Evolutionary conservation across 192 early-diverging fungal genomes (phyloP).

Genomic region (Coemansia sp.): DNA sequence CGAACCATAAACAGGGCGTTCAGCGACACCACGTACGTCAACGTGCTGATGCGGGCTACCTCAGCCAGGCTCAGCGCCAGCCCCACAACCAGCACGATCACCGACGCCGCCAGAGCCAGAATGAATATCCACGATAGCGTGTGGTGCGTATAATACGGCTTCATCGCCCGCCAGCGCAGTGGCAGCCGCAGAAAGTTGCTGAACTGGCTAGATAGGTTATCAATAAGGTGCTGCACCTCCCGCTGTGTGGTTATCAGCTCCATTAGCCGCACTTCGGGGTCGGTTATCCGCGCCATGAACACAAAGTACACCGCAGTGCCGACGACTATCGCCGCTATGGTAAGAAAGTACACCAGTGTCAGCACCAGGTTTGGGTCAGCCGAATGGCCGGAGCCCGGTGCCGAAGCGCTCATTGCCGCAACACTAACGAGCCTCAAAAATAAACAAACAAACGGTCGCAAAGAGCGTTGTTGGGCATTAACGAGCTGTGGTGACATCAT

Average conservation of each 20-base stretch:
- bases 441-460: background rate
- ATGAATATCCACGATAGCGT: conserved; percentile 51
- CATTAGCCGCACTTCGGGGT: conserved; percentile 52
- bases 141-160: conserved; percentile 50
- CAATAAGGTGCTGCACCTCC: conserved; percentile 57
- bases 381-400: conserved; percentile 6
- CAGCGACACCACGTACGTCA: conserved; percentile 36
- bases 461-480: too few relatives aligned
- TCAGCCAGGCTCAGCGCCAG: conserved; percentile 27
- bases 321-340: conserved; percentile 46
- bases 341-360: conserved; percentile 52
- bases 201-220: conserved; percentile 55
- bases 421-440: background rate
- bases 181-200: conserved; percentile 51
- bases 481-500: too few relatives aligned
- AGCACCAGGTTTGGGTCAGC: conserved; percentile 46
- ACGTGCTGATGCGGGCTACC: conserved; percentile 41
- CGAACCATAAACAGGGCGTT: conserved; percentile 53
- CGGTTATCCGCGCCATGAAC: conserved; percentile 50
- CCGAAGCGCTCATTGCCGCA: background rate
- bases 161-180: conserved; percentile 50
- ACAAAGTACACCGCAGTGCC: conserved; percentile 54
- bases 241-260: conserved; percentile 57
- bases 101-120: conserved; percentile 23
- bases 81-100: conserved; percentile 25